Base-by-base conservation (phyloP, 805 yeast genomes). In the Isabelozyma rhagii region DNA sequence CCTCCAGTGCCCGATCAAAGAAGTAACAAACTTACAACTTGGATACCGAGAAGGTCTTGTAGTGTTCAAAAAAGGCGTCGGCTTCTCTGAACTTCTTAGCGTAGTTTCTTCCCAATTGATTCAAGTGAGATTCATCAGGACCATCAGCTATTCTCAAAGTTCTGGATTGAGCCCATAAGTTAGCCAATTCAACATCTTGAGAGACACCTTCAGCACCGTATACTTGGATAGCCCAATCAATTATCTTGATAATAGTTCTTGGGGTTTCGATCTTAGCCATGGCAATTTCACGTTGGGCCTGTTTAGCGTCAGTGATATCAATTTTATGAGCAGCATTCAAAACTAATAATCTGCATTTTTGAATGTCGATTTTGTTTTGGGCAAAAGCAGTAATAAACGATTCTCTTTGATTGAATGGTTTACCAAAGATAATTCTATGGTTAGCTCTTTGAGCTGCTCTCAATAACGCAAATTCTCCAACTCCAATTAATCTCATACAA, bases 121-220 rank as follows among this genome's bases (percentile, higher is more conserved):
- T 67, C 60, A 80, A 66, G 60, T 83, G 86, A 3, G 84, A 84
- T 62, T 82, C 87, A 67, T 83, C 87, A 2, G 88, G 88, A 10
- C 87, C 87, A 61, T 84, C 88, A 13, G 87, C 87, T 49, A 82
- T 79, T 53, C 87, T 68, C 49, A 83, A 72, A 42, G 83, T 80
- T 61, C 88, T 72, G 44, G 77, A 68, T 49, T 64, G 63, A 21
- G 81, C 79, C 65, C 77, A 84, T 63, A 76, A 63, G 50, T 76
- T 63, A 1, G 87, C 82, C 60, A 84, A 67, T 46, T 79, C 82
- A 8, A 83, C 77, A 54, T 83, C 87, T 61, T 81, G 83, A 41
- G 81, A 76, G 8, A 83, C 77, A 48, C 87, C 87, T 59, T 80
- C 85, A 27, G 84, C 87, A 13, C 88, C 89, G 66, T 69, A 79